Evolutionary conservation across 495 filamentous ascomycete genomes (phyloP).

Genomic region (Podospora pseudoanserina): DNA sequence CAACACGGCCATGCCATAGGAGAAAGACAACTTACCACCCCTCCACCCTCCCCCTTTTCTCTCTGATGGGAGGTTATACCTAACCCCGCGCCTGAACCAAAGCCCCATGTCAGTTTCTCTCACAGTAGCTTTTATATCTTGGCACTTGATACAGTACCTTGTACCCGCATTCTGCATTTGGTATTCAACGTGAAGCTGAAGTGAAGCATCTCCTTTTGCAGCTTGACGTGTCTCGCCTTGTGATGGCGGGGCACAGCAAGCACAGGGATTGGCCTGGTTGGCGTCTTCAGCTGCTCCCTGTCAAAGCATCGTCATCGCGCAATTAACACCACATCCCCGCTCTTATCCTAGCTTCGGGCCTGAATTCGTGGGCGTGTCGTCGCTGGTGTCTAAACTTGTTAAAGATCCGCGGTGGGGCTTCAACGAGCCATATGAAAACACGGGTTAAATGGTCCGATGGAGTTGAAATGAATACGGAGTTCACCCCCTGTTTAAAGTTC

Average conservation of each 20-base stretch:
- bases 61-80: neutral
- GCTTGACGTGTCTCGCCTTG: neutral
- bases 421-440: neutral
- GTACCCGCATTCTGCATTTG: too few species aligned
- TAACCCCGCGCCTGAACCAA: neutral
- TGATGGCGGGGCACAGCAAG: neutral
- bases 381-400: neutral
- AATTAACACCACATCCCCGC: neutral
- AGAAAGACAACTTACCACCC: too few species aligned
- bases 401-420: neutral
- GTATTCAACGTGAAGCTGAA: neutral
- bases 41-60: too few species aligned
- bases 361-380: neutral
- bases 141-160: too few species aligned
- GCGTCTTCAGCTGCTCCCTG: neutral
- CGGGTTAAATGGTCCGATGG: neutral
- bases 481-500: neutral
- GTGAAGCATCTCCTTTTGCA: neutral
- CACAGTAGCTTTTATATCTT: too few species aligned
- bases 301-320: neutral
- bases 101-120: too few species aligned
- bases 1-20: constrained; percentile 4
- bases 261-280: neutral
- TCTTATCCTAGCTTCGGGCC: neutral
- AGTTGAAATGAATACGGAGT: neutral